phyloP scores from a whole-genome alignment of 768 basidiomycete genomes.

The Psilocybe tampanensis region DNA sequence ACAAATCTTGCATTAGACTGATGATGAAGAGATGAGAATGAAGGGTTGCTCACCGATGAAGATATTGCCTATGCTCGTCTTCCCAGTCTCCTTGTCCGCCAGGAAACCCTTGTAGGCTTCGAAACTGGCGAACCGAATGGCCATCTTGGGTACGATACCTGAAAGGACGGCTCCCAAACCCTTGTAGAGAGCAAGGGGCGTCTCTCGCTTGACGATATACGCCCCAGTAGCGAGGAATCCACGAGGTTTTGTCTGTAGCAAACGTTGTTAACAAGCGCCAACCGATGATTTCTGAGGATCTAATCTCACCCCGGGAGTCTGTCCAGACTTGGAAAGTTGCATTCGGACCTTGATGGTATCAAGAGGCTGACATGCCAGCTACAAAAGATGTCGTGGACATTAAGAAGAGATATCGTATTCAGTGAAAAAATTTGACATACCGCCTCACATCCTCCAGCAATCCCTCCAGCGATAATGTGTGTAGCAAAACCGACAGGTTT shows the following conservation, averaged over 20 bases:
- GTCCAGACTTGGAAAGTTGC: conserved; percentile 89
- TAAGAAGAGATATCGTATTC: not conserved
- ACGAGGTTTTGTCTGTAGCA: conserved; percentile 80
- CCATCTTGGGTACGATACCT: conserved; percentile 99
- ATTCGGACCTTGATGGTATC: conserved; percentile 99
- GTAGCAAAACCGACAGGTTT: conserved; percentile 84
- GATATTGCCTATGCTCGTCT: conserved; percentile 76
- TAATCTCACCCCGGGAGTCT: conserved; percentile 76
- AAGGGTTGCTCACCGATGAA: conserved; percentile 73
- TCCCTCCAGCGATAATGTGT: conserved; percentile 93
- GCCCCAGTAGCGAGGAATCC: conserved; percentile 92
- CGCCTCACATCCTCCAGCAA: conserved; percentile 93
- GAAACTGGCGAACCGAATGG: conserved; percentile 97
- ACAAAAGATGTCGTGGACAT: not conserved
- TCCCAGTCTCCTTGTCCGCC: conserved; percentile 74
- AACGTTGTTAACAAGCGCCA: not conserved
- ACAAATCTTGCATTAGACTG: not conserved
- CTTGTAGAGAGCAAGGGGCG: conserved; percentile 95
- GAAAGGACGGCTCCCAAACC: conserved; percentile 95
- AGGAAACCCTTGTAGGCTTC: conserved; percentile 91
- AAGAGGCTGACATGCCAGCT: conserved; percentile 88
- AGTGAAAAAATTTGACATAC: conserved; percentile 40
- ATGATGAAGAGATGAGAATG: not conserved
- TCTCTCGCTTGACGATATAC: conserved; percentile 88
- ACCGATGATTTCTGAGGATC: not conserved